Conservation (phyloP, 768 basidiomycete genomes). For the Nidularia pulvinata region DNA sequence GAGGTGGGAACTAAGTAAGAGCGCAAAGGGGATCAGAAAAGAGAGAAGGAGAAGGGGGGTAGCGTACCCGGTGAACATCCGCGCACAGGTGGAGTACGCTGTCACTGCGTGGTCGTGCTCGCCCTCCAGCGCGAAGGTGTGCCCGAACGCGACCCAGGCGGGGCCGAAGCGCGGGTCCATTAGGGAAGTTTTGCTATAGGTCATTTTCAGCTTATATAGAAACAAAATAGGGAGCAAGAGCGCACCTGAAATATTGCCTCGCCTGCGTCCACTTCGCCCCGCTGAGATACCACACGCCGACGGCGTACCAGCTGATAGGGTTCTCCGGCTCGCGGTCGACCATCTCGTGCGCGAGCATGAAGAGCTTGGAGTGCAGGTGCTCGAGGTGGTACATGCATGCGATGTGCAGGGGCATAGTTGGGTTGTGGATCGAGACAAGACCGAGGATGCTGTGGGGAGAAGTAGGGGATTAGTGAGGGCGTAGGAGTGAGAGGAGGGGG, state of each 20-base stretch:
- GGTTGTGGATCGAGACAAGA: slow-evolving; percentile 82
- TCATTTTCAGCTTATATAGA: slow-evolving; percentile 5
- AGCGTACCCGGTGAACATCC: slow-evolving; percentile 90
- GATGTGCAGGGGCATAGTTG: slow-evolving; percentile 92
- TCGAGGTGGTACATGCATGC: slow-evolving; percentile 98
- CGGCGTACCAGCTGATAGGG: slow-evolving; percentile 96
- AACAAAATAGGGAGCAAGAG: not conserved
- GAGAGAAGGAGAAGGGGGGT: not conserved
- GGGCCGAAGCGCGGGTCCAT: slow-evolving; percentile 97
- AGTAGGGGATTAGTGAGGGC: no score
- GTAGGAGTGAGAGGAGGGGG: not conserved
- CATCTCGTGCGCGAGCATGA: slow-evolving; percentile 95
- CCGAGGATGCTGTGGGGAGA: slow-evolving; percentile 83
- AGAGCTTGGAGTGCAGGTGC: slow-evolving; percentile 89
- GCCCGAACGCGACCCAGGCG: slow-evolving; percentile 97
- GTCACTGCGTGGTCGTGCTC: slow-evolving; percentile 99
- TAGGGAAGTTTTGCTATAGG: slow-evolving; percentile 84
- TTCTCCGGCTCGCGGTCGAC: slow-evolving; percentile 94
- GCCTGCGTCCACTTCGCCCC: slow-evolving; percentile 89
- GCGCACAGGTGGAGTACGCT: slow-evolving; percentile 95
- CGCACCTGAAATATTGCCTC: slow-evolving; percentile 90
- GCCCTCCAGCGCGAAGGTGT: slow-evolving; percentile 95
- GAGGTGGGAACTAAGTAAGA: slow-evolving; percentile 80
- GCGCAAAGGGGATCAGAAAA: not conserved
- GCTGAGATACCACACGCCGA: slow-evolving; percentile 95